Base-by-base conservation (phyloP, 768 basidiomycete species). In the Russula virescens region DNA sequence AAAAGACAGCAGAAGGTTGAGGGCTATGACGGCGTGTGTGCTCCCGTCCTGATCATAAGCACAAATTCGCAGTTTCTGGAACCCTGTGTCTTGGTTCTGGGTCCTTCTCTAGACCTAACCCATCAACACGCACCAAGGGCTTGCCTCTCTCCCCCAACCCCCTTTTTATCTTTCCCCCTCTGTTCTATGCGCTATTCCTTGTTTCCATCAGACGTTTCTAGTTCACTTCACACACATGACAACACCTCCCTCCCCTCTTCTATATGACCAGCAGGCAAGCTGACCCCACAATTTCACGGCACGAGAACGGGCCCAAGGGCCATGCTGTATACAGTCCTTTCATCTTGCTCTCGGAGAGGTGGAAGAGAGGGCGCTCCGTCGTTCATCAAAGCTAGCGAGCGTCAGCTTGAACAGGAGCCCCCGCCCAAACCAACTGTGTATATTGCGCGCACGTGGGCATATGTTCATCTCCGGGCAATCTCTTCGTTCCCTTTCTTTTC, bases 341-440 rank as follows among this genome's bases (percentile, higher is more conserved):
- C 48, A 61, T 25, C 8, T 19, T 16, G 13, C 40, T 49, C 45
- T 40, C 35, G 14, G 31, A 21, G n/a, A 28, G 19, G 43, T 11
- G 31, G 21, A 5, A 3, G 31, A n/a, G 47, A 57, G 61, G 19
- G 61, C 61, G 61, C 61, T 62, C 61, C 61, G 61, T 58, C 50
- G 34, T 52, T 52, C 58, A 51, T 60, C 21, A 34, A 31, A 21
- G 13, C 14, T 46, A 28, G 26, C 54, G 25, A 19, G 40, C 53
- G 53, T 25, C 38, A n/a, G 16, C n/a, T 43, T 3, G 18, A 5
- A 43, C 42, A 43, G 6, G 13, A 43, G 18, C 42, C 38, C 51
- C n/a, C 16, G 21, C 52, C 23, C 14, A 26, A 40, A 38, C 10
- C 13, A 38, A 38, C 5, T 38, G 42, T 16, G 3, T 50, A 14